A percentile compares a stretch with the other conserved stretches of the same genome.
Conservation (phyloP, 2,329 filamentous ascomycete species). For the Aspergillus sp. region DNA sequence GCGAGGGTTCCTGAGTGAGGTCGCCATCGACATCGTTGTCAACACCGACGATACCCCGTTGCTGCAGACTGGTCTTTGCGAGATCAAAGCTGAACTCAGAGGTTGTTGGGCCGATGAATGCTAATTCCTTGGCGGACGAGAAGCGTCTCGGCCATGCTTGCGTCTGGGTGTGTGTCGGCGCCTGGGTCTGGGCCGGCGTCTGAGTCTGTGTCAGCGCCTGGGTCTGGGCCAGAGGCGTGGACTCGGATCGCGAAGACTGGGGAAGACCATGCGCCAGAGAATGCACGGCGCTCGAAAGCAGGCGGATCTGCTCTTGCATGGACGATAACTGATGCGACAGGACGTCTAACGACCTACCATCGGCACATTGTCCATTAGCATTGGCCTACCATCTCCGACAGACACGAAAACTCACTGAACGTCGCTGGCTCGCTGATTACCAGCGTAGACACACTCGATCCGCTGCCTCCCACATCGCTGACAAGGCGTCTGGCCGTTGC, state of each 20-base stretch:
- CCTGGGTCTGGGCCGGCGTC: background rate
- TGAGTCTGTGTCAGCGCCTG: conserved; percentile 9
- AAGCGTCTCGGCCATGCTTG: conserved; percentile 6
- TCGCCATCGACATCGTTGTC: conserved; percentile 41
- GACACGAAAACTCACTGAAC: conserved; percentile 1
- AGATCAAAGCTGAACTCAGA: conserved; percentile 74
- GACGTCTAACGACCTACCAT: conserved; percentile 16
- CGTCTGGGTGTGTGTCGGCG: conserved; percentile 1
- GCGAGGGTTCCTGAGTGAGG: conserved; percentile 37
- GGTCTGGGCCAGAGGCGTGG: background rate
- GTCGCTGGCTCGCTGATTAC: conserved; percentile 35
- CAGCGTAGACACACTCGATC: conserved; percentile 33
- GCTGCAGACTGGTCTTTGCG: conserved; percentile 74
- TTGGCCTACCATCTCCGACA: background rate
- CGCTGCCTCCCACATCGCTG: conserved; percentile 47
- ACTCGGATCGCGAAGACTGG: too few relatives aligned
- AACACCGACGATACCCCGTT: conserved; percentile 65
- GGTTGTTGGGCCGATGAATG: conserved; percentile 80
- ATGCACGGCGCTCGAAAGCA: conserved; percentile 63
- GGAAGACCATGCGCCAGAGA: conserved; percentile 44
- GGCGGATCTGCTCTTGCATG: conserved; percentile 61
- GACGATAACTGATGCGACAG: conserved; percentile 24
- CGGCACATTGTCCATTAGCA: background rate
- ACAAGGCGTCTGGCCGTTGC: conserved; percentile 55
- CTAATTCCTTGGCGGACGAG: conserved; percentile 42